Conservation (phyloP, 2,329 filamentous ascomycete genomes). For the Purpureocillium takamizusanense region DNA sequence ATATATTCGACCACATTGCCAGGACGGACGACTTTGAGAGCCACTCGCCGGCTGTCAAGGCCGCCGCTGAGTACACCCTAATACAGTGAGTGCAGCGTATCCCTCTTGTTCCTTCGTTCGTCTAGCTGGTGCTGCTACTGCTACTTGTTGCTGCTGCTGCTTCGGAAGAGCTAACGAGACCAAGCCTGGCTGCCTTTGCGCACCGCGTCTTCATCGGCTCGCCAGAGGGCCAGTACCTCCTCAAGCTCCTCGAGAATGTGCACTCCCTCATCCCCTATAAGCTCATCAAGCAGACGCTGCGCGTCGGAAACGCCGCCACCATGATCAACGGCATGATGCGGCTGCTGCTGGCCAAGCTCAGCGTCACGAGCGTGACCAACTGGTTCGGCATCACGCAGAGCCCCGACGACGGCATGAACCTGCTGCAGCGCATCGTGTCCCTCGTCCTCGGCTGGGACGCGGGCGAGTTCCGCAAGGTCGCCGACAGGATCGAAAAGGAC, state of each 20-base stretch:
- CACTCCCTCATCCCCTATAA: constrained; percentile 65
- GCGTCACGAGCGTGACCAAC: constrained; percentile 65
- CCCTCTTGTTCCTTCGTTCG: no score
- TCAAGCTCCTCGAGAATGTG: constrained; percentile 61
- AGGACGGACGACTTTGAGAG: constrained; percentile 54
- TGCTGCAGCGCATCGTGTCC: constrained; percentile 68
- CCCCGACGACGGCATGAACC: constrained; percentile 70
- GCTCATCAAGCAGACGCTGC: constrained; percentile 62
- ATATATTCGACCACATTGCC: constrained; percentile 52
- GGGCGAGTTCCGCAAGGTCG: constrained; percentile 56
- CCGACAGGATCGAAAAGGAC: constrained; percentile 54
- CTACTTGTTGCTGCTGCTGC: no score
- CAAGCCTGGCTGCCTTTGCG: constrained; percentile 61
- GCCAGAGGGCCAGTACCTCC: constrained; percentile 64
- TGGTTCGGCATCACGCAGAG: constrained; percentile 67
- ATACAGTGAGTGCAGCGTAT: constrained; percentile 67
- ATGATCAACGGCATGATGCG: constrained; percentile 72
- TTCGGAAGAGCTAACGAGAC: no score
- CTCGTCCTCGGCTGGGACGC: constrained; percentile 66
- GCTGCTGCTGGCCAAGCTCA: constrained; percentile 68
- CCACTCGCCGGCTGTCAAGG: constrained; percentile 52
- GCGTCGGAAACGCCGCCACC: constrained; percentile 68
- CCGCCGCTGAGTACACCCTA: constrained; percentile 56
- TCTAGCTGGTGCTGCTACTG: no score
- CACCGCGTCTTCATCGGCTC: constrained; percentile 67